Conservation (phyloP, 176 grass and related monocot species). For the Chloris gayana region DNA sequence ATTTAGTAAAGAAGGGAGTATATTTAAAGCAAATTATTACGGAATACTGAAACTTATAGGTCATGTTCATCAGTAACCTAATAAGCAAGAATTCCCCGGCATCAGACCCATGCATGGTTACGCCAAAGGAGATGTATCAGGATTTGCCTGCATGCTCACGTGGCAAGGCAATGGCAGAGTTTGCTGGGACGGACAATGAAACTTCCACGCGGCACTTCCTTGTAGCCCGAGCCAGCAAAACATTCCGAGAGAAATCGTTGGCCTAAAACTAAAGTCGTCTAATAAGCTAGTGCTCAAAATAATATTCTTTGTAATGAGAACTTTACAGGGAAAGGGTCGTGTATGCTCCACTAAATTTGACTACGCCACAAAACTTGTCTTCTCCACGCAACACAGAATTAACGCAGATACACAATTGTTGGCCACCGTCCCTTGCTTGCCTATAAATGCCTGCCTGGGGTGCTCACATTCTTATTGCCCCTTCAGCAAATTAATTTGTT, state of each 20-base stretch:
- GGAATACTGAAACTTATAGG: too few species aligned
- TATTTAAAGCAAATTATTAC: too few species aligned
- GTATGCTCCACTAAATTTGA: not conserved
- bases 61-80: too few species aligned
- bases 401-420: not conserved
- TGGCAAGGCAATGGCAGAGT: not conserved
- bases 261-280: not conserved
- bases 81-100: too few species aligned
- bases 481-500: not conserved
- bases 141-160: slow-evolving; percentile 13
- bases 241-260: not conserved
- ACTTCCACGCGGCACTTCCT: slow-evolving; percentile 16
- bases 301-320: not conserved
- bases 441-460: not conserved
- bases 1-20: too few species aligned
- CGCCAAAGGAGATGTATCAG: not conserved
- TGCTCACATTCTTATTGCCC: not conserved
- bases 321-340: not conserved
- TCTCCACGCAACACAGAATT: not conserved
- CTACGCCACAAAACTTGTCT: not conserved
- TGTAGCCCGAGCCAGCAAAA: slow-evolving; percentile 5
- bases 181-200: not conserved
- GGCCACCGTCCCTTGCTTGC: not conserved
- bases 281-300: not conserved
- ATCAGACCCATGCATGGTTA: not conserved